Conservation (phyloP, 768 basidiomycete genomes). For the Mycena kentingensis region DNA sequence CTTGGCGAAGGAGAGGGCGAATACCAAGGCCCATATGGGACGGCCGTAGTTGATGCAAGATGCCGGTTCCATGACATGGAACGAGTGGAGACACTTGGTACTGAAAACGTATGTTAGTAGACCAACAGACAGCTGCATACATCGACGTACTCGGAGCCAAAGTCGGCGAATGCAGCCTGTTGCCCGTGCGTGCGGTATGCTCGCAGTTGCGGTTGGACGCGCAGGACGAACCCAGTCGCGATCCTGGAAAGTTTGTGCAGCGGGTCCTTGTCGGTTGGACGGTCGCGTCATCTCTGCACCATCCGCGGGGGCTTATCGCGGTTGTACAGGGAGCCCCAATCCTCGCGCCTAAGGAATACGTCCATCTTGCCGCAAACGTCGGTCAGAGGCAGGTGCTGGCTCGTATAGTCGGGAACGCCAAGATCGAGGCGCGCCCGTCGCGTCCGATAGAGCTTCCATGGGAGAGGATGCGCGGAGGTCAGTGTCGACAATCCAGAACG, state of each 20-base stretch:
- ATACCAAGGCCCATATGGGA: slow-evolving; percentile 7
- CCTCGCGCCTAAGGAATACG: not conserved
- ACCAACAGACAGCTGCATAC: not conserved
- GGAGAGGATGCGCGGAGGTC: too few species aligned
- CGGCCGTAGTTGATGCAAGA: slow-evolving; percentile 5
- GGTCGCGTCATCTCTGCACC: not conserved
- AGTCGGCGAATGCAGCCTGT: not conserved
- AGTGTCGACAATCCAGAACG: too few species aligned
- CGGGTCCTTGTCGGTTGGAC: not conserved
- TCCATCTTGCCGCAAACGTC: not conserved
- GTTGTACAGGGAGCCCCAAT: not conserved
- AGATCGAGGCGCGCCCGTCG: too few species aligned
- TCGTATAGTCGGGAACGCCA: not conserved
- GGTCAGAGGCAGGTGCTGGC: not conserved
- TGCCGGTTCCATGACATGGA: not conserved
- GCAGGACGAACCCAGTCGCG: not conserved
- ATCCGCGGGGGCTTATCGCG: not conserved
- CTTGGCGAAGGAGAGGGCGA: slow-evolving; percentile 12
- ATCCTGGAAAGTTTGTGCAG: not conserved
- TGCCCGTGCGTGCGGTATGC: not conserved
- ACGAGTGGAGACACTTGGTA: not conserved
- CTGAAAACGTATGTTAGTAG: not conserved
- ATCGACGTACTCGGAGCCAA: not conserved
- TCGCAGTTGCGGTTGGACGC: not conserved
- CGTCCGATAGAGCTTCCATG: too few species aligned